phyloP scores from a whole-genome alignment of 1,284 basidiomycete genomes.

The Moesziomyces aphidis region DNA sequence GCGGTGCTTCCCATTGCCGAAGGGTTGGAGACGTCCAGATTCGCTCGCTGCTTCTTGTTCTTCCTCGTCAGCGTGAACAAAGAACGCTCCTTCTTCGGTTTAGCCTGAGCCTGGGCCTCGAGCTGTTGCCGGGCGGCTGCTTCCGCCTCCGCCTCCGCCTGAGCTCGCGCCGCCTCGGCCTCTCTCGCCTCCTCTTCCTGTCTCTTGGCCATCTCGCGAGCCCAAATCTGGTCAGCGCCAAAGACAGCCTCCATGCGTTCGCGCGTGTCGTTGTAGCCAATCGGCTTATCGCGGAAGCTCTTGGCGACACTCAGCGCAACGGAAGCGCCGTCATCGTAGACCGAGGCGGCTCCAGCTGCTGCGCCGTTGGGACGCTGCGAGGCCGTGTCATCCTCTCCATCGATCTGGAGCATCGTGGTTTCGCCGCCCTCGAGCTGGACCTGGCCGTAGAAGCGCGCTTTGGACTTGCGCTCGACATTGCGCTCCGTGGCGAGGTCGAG shows the following conservation, averaged over 20 bases:
- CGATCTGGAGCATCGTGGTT: constrained; percentile 22
- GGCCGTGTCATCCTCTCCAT: constrained; percentile 10
- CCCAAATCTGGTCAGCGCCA: constrained; percentile 54
- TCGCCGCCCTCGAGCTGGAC: constrained; percentile 48
- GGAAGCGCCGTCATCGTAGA: constrained; percentile 38
- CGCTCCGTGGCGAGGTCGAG: constrained; percentile 53
- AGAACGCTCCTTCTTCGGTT: constrained; percentile 34
- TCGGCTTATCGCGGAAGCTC: constrained; percentile 56
- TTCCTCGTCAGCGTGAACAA: constrained; percentile 31
- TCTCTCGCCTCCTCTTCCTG: constrained; percentile 52
- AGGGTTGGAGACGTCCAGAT: constrained; percentile 14
- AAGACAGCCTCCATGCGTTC: constrained; percentile 65
- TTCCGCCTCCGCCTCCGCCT: constrained; percentile 26
- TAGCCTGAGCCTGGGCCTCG: constrained; percentile 24
- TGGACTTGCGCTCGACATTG: constrained; percentile 33
- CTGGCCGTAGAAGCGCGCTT: constrained; percentile 62
- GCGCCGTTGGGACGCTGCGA: constrained; percentile 11
- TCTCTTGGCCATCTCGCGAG: constrained; percentile 57
- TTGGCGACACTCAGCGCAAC: constrained; percentile 48
- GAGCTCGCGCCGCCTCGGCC: constrained; percentile 22
- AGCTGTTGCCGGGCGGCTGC: constrained; percentile 14
- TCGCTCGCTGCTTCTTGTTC: constrained; percentile 26
- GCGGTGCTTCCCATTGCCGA: constrained; percentile 24
- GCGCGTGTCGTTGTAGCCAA: constrained; percentile 63
- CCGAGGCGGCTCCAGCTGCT: constrained; percentile 5